Conservation (phyloP, 768 basidiomycete species). For the Gloeostereum incarnatum region DNA sequence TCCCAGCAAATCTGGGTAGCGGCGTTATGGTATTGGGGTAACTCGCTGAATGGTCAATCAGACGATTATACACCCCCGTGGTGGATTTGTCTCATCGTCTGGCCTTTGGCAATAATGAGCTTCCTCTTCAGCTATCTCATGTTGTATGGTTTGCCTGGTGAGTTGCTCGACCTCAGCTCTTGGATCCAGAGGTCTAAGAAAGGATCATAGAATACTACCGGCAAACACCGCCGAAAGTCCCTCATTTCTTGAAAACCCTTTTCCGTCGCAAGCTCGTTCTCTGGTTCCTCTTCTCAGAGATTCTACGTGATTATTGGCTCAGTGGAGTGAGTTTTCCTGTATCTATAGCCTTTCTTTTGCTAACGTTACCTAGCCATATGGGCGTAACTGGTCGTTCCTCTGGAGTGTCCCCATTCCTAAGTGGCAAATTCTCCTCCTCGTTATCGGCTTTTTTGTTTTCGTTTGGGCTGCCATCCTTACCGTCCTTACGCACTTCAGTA, state of each 20-base stretch:
- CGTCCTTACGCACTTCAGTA: constrained; percentile 78
- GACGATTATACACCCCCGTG: constrained; percentile 58
- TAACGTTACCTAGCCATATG: constrained; percentile 56
- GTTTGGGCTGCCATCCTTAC: constrained; percentile 74
- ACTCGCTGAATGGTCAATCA: constrained; percentile 51
- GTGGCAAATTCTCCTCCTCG: constrained; percentile 75
- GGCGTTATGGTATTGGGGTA: constrained; percentile 94
- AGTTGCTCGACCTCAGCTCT: constrained; percentile 11
- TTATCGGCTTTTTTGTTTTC: constrained; percentile 77
- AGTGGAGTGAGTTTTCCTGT: constrained; percentile 53
- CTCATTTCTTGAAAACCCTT: constrained; percentile 82
- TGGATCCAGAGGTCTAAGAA: too few species aligned
- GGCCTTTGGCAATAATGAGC: constrained; percentile 52
- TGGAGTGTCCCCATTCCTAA: constrained; percentile 80
- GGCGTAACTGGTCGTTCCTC: constrained; percentile 91
- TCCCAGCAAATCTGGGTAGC: constrained; percentile 96
- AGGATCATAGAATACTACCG: constrained; percentile 79
- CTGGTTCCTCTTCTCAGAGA: constrained; percentile 91
- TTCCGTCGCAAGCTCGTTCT: constrained; percentile 87
- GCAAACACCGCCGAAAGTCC: constrained; percentile 91
- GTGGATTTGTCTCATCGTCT: constrained; percentile 39
- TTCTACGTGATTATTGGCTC: constrained; percentile 89
- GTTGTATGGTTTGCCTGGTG: constrained; percentile 80
- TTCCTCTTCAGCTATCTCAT: constrained; percentile 51
- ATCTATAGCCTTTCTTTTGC: constrained; percentile 6